Conservation (phyloP, 2,329 filamentous ascomycete genomes). For the Didymella pomorum region DNA sequence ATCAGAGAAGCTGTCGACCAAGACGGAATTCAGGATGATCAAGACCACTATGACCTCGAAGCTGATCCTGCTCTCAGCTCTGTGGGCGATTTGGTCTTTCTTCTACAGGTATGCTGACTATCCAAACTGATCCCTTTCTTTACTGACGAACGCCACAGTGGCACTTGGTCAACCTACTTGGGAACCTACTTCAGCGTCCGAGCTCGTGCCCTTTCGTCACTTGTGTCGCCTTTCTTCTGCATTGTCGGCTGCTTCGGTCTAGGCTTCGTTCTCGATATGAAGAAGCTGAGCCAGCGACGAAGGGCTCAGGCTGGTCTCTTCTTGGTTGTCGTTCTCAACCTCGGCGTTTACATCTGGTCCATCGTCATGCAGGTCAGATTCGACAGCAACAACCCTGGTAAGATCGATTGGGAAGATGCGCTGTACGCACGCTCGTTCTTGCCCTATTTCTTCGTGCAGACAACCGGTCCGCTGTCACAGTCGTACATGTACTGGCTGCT, state of each 20-base stretch:
- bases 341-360: constrained; percentile 61
- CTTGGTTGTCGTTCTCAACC: constrained; percentile 56
- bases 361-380: constrained; percentile 58
- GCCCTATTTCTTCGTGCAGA: constrained; percentile 60
- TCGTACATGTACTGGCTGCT: constrained; percentile 46
- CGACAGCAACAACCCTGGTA: constrained; percentile 50
- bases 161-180: constrained; percentile 58
- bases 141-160: constrained; percentile 36
- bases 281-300: constrained; percentile 67
- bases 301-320: constrained; percentile 58
- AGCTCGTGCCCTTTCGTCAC: constrained; percentile 55
- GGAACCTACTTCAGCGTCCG: constrained; percentile 57
- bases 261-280: constrained; percentile 67
- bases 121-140: too few species aligned
- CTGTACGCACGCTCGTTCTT: constrained; percentile 56
- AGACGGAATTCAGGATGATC: constrained; percentile 53
- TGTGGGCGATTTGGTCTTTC: constrained; percentile 59
- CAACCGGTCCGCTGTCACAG: constrained; percentile 47
- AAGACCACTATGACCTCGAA: constrained; percentile 48
- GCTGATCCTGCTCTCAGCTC: constrained; percentile 51
- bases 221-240: constrained; percentile 60
- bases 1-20: constrained; percentile 53
- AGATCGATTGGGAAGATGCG: constrained; percentile 58
- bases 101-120: constrained; percentile 48
- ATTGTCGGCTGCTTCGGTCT: constrained; percentile 60